Percentiles rank a stretch among this genome's conserved stretches.
Evolutionary conservation across 768 basidiomycete species (phyloP).

Genomic region (Lyophyllum atratum): DNA sequence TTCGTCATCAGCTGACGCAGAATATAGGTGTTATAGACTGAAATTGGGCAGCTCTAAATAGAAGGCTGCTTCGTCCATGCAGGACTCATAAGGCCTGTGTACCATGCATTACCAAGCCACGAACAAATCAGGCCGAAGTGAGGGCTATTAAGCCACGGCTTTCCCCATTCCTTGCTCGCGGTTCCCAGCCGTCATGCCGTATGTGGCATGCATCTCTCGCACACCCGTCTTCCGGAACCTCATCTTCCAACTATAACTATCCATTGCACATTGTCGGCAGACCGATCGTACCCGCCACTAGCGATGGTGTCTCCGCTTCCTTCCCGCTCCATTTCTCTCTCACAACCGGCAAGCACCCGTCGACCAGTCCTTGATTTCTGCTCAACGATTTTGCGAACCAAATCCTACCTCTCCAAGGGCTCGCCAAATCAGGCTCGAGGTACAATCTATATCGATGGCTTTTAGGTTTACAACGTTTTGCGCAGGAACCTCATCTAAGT

Average conservation of each 20-base stretch:
- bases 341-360: too few relatives aligned
- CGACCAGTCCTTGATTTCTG: too few relatives aligned
- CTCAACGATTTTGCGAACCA: background rate
- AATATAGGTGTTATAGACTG: background rate
- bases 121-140: background rate
- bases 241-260: background rate
- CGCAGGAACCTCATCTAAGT: background rate
- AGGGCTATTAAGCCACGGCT: background rate
- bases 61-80: background rate
- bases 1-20: background rate
- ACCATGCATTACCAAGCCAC: background rate
- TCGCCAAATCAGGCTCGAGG: background rate
- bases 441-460: background rate
- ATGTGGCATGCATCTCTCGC: conserved; percentile 2
- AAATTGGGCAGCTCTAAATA: background rate
- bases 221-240: background rate
- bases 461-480: background rate
- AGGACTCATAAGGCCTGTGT: background rate
- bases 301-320: background rate
- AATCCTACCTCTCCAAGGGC: background rate
- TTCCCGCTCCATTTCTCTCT: background rate
- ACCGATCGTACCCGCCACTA: background rate
- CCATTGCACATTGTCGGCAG: background rate
- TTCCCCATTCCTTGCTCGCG: background rate
- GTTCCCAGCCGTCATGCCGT: background rate